Base-by-base conservation (phyloP, 768 basidiomycete genomes). In the Tylopilus plumbeoviolaceoides region DNA sequence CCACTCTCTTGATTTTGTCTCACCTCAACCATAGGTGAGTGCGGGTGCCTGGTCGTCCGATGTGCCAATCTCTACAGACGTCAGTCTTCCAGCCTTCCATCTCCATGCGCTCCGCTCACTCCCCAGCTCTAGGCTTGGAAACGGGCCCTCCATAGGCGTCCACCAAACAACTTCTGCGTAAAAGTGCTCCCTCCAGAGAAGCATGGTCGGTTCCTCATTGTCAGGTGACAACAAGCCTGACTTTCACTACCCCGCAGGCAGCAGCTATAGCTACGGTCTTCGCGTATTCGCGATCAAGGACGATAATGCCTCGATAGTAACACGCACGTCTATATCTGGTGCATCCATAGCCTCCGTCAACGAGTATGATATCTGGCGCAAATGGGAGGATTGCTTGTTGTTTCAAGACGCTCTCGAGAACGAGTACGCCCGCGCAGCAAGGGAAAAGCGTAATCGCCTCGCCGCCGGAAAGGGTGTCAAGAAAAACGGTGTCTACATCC, bases 311-410 rank as follows among this genome's bases (percentile, higher is more conserved):
- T 66, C 62, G 17, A 39, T 53, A 23, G 35, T 38, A 21, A 52
- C 61, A 5, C 55, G 48, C 11, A 47, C 59, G 3, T 55, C 54
- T 12, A 60, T 70, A 8, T 80, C 78, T 21, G 55, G 70, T 27
- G 73, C 66, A 20, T 76, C 77, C 6, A 50, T 62, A 30, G 62
- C 60, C 17, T 70, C 69, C 2, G 53, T 70, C 43, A 60, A 67
- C 9, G 82, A 82, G 52, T 91, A 92, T 61, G 84, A 86, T 14
- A 74, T 92, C 35, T 89, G 87, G 81, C 76, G 90, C 25, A 74
- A 78, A 43, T 92, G 90, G 90, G 90, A 90, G 52, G 90, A 92
- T 60, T 90, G 87, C 53, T 72, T 92, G 10, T 80, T 75, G 72
- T 84, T 91, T 60, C 90, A 92, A 64, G 82, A 85, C 40, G 69